Base-by-base conservation (phyloP, 2,329 filamentous ascomycete genomes). In the Paraphaeosphaeria minitans region DNA sequence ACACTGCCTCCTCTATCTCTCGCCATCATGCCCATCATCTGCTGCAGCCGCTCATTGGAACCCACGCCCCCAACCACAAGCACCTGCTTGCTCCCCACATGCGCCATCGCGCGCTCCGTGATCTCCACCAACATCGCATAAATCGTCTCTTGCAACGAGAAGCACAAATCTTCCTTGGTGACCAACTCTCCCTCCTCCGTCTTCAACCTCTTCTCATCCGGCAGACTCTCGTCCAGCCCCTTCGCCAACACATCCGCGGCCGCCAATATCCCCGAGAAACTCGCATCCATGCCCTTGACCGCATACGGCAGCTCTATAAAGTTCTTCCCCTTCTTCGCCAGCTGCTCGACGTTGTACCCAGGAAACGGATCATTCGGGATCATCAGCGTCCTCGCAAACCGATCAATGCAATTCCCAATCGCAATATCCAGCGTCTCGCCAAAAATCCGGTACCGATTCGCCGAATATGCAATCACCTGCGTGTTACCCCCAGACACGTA, bases 11-110 rank as follows among this genome's bases (percentile, higher is more conserved):
- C 92, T 39, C 95, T 83, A 76, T 97, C 93, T 46, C 82, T 83
- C 16, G 93, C 94, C 95, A 99, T 99, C 48, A 90, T 83, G 16
- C 92, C 93, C 95, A 99, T 99, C 95, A 99, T 99, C 70, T 96
- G 87, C 81, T 99, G 95, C 66, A 99, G 76, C 4, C 95, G 85
- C 80, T 96, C 89, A 75, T 99, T 99, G 76, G 92, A 97, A 3
- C 95, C 95, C 1, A 99, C 95, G 22, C 95, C 95, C 41, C 95
- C 95, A 2, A 99, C 95, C 56, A 99, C 93, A 47, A 99, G 82
- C 7, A 99, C 95, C 80, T 98, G 92, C 52, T 82, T 86, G 55
- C 89, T 92, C 14, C 93, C 94, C 12, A 98, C 95, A 75, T 99
- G 95, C 12, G 95, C 95, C 95, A 99, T 99, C 31, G 95, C 95